phyloP scores from a whole-genome alignment of 306 rosid genomes.

The Cercis canadensis region DNA sequence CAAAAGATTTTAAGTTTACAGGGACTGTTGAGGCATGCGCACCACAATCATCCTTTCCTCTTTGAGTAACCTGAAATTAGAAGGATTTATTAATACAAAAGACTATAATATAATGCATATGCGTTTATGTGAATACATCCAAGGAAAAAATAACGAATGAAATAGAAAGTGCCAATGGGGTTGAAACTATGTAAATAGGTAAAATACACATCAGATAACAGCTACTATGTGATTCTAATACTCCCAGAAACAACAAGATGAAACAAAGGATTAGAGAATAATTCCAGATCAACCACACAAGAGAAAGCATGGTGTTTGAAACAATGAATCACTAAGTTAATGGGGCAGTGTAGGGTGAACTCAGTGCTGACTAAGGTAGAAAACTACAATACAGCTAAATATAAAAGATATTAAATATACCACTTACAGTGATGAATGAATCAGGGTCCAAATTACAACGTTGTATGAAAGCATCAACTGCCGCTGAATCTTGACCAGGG shows the following conservation, averaged over 20 bases:
- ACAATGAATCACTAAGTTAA: conserved; percentile 16
- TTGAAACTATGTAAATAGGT: conserved; percentile 4
- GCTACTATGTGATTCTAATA: conserved; percentile 8
- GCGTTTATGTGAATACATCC: background rate
- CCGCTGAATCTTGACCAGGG: conserved; percentile 74
- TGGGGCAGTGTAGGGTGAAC: conserved; percentile 21
- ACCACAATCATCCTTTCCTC: conserved; percentile 45
- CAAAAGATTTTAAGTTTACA: conserved; percentile 69
- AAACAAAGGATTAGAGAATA: too few relatives aligned
- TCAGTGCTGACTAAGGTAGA: conserved; percentile 22
- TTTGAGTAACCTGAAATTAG: conserved; percentile 67
- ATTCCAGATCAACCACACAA: too few relatives aligned
- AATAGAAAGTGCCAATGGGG: conserved; percentile 12
- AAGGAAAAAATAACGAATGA: conserved; percentile 20
- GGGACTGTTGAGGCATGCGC: conserved; percentile 45
- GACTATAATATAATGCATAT: background rate
- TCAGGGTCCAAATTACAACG: conserved; percentile 85
- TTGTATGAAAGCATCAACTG: conserved; percentile 69
- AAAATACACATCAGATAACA: background rate
- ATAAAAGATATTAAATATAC: conserved; percentile 15
- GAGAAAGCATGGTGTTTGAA: background rate
- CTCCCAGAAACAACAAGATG: conserved; percentile 9
- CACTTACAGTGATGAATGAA: conserved; percentile 75
- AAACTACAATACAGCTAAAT: conserved; percentile 19
- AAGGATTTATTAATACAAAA: conserved; percentile 21